These are phyloP conservation scores for Pseudopyricularia javanii DNA, from an alignment of 2,329 filamentous ascomycete species.

Conservation along the genomic window DNA sequence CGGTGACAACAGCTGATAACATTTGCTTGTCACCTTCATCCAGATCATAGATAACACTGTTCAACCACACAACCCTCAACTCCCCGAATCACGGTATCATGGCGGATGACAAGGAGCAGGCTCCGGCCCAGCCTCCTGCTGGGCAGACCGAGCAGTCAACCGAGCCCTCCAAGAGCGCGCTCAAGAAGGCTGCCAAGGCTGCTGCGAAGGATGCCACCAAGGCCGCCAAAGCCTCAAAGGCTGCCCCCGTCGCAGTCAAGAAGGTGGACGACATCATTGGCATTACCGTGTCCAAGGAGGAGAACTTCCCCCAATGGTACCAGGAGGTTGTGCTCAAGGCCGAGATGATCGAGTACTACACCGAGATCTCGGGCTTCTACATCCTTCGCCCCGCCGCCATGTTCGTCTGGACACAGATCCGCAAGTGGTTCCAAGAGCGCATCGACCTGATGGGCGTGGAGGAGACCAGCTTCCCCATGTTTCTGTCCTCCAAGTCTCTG, in stretches of 20 bases:
- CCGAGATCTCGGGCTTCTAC: constrained; percentile 90
- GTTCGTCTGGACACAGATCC: constrained; percentile 55
- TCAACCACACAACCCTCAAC: background rate
- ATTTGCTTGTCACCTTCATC: background rate
- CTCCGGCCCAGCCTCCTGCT: background rate
- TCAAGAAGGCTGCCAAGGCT: constrained; percentile 55
- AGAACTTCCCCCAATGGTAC: constrained; percentile 92
- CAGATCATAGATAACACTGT: background rate
- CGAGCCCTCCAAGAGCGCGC: constrained; percentile 46
- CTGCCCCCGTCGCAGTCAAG: constrained; percentile 40
- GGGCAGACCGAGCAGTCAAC: constrained; percentile 11
- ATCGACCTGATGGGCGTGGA: constrained; percentile 90
- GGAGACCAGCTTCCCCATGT: constrained; percentile 94
- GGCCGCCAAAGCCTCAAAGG: constrained; percentile 49
- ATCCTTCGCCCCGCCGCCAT: constrained; percentile 61
- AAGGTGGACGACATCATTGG: constrained; percentile 64
- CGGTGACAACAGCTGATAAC: background rate
- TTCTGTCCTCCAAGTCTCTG: constrained; percentile 83
- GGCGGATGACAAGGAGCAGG: constrained; percentile 1
- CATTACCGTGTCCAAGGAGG: constrained; percentile 73
- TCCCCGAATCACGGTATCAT: no score
- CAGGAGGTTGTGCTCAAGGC: constrained; percentile 95
- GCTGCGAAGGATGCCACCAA: constrained; percentile 49
- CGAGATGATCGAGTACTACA: constrained; percentile 94
- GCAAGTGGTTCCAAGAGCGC: constrained; percentile 54